A percentile compares a stretch with the other conserved stretches of the same genome.
Conservation (phyloP, 441 rosid genomes). For the Biscutella laevigata region DNA sequence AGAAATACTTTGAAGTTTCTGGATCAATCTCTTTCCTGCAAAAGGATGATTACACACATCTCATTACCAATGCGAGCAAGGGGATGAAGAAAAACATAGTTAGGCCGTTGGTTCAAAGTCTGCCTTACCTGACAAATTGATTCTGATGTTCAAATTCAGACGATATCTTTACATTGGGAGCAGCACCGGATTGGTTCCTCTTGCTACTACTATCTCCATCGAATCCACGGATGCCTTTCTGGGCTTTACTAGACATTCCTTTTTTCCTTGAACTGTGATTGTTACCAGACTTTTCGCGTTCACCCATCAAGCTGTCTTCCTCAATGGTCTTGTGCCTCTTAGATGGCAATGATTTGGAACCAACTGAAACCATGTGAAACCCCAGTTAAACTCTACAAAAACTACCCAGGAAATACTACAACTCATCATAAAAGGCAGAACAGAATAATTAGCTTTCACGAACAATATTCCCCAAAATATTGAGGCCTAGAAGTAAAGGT, state of each 20-base stretch:
- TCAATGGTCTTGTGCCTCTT: slow-evolving; percentile 20
- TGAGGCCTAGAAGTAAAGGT: no score
- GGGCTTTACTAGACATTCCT: slow-evolving; percentile 41
- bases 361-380: slow-evolving; percentile 42
- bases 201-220: slow-evolving; percentile 36
- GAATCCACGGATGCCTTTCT: slow-evolving; percentile 33
- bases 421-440: slow-evolving; percentile 1
- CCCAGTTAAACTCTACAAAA: slow-evolving; percentile 11
- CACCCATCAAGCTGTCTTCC: slow-evolving; percentile 42
- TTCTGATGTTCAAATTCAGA: slow-evolving; percentile 35
- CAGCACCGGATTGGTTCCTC: slow-evolving; percentile 28
- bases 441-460: background rate
- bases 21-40: slow-evolving; percentile 87
- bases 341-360: slow-evolving; percentile 41
- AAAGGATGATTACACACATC: background rate
- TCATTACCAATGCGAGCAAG: background rate
- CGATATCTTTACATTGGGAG: slow-evolving; percentile 21
- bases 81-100: no score
- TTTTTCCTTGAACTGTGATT: slow-evolving; percentile 30
- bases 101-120: background rate
- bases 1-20: slow-evolving; percentile 63
- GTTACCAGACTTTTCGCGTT: slow-evolving; percentile 36
- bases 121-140: slow-evolving; percentile 42
- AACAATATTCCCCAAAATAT: background rate
- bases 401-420: background rate